Base-by-base conservation (phyloP, 768 basidiomycete species). In the Mycena galopus region DNA sequence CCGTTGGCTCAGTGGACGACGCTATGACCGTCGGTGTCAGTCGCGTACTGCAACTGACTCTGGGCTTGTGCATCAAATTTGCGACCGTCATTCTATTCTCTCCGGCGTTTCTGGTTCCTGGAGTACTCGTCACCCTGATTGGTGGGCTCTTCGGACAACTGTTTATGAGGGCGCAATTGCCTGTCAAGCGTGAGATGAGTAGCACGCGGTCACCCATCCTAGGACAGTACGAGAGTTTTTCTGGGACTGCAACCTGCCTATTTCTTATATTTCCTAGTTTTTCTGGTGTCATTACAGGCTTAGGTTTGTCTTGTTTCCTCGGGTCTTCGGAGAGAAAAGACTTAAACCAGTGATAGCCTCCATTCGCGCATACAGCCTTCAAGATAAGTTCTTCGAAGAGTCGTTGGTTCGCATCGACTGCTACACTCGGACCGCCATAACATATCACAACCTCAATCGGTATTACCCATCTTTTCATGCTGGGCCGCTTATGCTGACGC, bases 131-230 rank as follows among this genome's bases (percentile, higher is more conserved):
- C 11, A 82, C 82, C 12, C 59, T 85, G 0, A 1, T 88, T 9
- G 91, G 89, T 9, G 82, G 79, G 16, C 83, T 81, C 73, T 77
- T 88, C 25, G 87, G 84, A 1, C 82, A 85, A 59, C 73, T 85
- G 2, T 89, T 88, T 69, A 80, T 88, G 60, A 73, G 81, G 64
- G 84, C 86, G 8, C 87, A 88, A 71, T 76, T 88, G 58, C 84
- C 86, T 17, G 84, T 87, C 23, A 87, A 87, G 74, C 81, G 88
- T 32, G 86, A 88, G 71, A 84, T 85, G 84, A 85, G 83, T 9
- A 85, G 86, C 77, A 85, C 84, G 11, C 79, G 78, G 55, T 71
- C 81, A 9, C 80, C 81, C 5, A 75, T 83, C 14, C 67, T 83
- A 33, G 79, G 76, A 62, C 79, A 79, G 89, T 89, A 83, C 63